A percentile compares a stretch with the other conserved stretches of the same genome.
These are phyloP conservation scores for Ceratocystis alfenasii DNA, from an alignment of 2,329 filamentous ascomycete genomes.

Conservation along the genomic window DNA sequence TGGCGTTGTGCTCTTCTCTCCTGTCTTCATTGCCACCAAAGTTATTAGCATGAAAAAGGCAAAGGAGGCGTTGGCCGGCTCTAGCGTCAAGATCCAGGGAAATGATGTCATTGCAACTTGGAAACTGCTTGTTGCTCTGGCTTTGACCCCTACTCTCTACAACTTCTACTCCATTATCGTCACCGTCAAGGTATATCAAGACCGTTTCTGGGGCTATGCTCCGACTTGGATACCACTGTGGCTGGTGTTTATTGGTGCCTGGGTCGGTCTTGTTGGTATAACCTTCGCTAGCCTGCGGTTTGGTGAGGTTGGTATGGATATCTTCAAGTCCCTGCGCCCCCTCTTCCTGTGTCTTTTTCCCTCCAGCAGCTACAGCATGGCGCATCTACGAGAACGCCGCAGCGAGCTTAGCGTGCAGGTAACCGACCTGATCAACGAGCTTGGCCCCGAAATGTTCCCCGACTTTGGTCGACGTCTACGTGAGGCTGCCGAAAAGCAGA, in stretches of 20 bases:
- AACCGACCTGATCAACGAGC: constrained; percentile 83
- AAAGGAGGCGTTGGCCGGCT: constrained; percentile 69
- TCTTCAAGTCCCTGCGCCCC: constrained; percentile 84
- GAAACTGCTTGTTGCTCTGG: constrained; percentile 83
- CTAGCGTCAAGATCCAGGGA: constrained; percentile 77
- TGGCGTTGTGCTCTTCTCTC: constrained; percentile 74
- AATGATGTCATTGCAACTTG: constrained; percentile 86
- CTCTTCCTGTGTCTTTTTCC: constrained; percentile 77
- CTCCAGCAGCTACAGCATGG: constrained; percentile 69
- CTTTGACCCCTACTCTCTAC: constrained; percentile 70
- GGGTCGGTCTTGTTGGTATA: constrained; percentile 71
- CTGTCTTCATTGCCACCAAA: constrained; percentile 76
- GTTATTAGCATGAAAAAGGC: constrained; percentile 72
- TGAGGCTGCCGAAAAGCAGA: constrained; percentile 38
- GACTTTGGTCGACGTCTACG: constrained; percentile 76
- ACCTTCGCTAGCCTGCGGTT: constrained; percentile 90
- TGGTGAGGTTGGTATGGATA: constrained; percentile 98
- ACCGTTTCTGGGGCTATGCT: constrained; percentile 70
- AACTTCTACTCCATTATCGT: constrained; percentile 66
- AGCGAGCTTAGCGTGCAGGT: constrained; percentile 68
- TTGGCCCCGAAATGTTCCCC: constrained; percentile 93
- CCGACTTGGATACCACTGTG: constrained; percentile 72
- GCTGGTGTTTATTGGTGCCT: constrained; percentile 60
- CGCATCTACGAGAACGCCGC: constrained; percentile 61
- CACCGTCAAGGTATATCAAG: constrained; percentile 65